Evolutionary conservation across 768 basidiomycete genomes (phyloP), one percentile per base, ranked within the genome.

Genomic region (Auricularia auricula-judae): DNA sequence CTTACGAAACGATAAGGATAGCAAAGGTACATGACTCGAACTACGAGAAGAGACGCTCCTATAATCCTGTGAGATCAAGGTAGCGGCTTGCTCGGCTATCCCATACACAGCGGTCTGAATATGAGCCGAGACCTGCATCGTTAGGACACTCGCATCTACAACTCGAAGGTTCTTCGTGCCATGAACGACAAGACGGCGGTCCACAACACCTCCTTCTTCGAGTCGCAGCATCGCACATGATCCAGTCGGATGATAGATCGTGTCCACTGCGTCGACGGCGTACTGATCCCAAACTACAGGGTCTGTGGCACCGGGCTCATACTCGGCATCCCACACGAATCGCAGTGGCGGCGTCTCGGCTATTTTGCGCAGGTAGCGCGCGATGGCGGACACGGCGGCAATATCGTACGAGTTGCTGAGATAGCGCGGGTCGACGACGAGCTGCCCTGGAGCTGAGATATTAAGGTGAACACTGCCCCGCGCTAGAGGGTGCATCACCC

Each of bases 291-390:
- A 82, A 68, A 89, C 87, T 3, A 80, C 80, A 23, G 73, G 70
- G 16, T 87, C 81, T 3, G 66, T 66, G 0, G 79, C 66, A 1
- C 86, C 86, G 0, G 86, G 86, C 8, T 71, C 68, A 5, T 76
- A 70, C 72, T 86, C 85, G 16, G 62, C 68, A 71, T 79, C 73
- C 64, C 86, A 70, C 7, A 76, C 71, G 4, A 71, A 67, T 61
- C 71, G 78, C 3, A 89, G 74, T 0, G 88, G 87, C 1, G 78
- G 73, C 1, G 82, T 80, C 10, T 76, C 68, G 0, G 80, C 84
- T 43, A 88, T 70, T 65, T 70, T 78, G 33, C 87, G 80, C n/a
- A 81, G 84, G 61, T 87, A 78, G 71, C 84, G 85, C 64, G 86
- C 72, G 36, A 82, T 86, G 72, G 85, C 80, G 54, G 85, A 80